Base-by-base conservation (phyloP, 2,329 filamentous ascomycete genomes). In the Botrytis tulipae region DNA sequence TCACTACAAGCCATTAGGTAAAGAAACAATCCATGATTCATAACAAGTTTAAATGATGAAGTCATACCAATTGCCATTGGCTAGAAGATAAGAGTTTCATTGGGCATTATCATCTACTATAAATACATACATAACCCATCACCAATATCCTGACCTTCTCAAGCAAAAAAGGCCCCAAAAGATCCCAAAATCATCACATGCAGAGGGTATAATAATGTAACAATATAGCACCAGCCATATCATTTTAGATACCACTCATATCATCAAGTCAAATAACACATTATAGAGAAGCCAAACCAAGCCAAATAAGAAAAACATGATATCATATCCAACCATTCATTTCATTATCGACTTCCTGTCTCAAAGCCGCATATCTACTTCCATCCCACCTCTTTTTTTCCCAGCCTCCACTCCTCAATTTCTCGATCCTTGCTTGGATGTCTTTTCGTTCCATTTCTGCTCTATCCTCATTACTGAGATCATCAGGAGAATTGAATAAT, bases 331-430 rank as follows among this genome's bases (percentile, higher is more conserved):
- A 69, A 2, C 71, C 71, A 32, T 60, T 51, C 42, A 73, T 12
- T 57, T 73, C 71, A 60, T 51, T 48, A 14, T 73, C 71, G 18
- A 68, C 79, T 44, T 71, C 76, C 67, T 80, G 76, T 62, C 78
- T 79, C 40, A 81, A 73, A n/a, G 69, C 57, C 59, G 74, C 68
- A 74, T 79, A 80, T 51, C 77, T 74, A 46, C 71, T 70, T 0
- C 72, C 73, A 74, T 79, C 75, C 67, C 79, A 80, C 8, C 79
- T 71, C 62, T 77, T 73, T 54, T 76, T 77, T 29, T 71, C 71
- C 77, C 76, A 79, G 2, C 77, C 77, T 4, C 35, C 42, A 40
- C 75, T 76, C 65, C 71, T 78, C 54, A 78, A 54, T 44, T 73
- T 75, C 40, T 73, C 65, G 37, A 78, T 78, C 18, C 78, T 54